Evolutionary conservation across 2,329 filamentous ascomycete genomes (phyloP), one percentile per base, ranked within the genome.

Genomic region (Epichloe gansuensis): DNA sequence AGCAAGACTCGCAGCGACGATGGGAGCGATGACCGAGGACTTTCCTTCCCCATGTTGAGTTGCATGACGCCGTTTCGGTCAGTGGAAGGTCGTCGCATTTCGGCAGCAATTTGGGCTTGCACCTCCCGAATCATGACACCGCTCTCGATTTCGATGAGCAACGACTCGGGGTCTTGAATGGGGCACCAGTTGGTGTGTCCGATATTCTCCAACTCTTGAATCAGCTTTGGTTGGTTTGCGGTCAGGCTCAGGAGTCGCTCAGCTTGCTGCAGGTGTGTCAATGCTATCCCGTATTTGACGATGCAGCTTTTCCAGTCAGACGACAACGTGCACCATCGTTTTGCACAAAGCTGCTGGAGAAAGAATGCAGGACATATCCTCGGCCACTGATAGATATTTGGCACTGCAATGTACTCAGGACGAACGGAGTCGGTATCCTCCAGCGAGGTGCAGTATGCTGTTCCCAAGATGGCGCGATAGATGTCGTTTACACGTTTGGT

Each of bases 1-100:
- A 0, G 79, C 77, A 0, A 85, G 62, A 0, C 69, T 64, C 0
- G 76, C 66, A 0, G 77, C 77, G 0, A 84, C 75, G 39, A 86
- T 81, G 0, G 83, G 84, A 0, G 84, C 72, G 48, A 90, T 87
- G 1, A 86, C 78, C 0, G 83, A 84, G 0, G 81, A 81, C 56
- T 87, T 88, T 0, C 83, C 84, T 59, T 85, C 76, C 0, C 84
- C 83, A 88, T 88, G 56, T 85, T 86, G 2, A 88, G 63, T 58
- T 86, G 82, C 69, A 86, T 75, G 0, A 82, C 75, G 0, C 72
- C 63, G 57, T 82, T 85, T 0, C 61, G 31, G 0, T 59, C 62
- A 0, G 60, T 60, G 0, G 61, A 58, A 0, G 74, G 73, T 0
- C 59, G 49, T 2, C 72, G 75, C 77, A 88, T 87, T 21, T 74